Evolutionary conservation across 371 early-diverging fungal genomes (phyloP).

Genomic region (Basidiobolus meristosporus): DNA sequence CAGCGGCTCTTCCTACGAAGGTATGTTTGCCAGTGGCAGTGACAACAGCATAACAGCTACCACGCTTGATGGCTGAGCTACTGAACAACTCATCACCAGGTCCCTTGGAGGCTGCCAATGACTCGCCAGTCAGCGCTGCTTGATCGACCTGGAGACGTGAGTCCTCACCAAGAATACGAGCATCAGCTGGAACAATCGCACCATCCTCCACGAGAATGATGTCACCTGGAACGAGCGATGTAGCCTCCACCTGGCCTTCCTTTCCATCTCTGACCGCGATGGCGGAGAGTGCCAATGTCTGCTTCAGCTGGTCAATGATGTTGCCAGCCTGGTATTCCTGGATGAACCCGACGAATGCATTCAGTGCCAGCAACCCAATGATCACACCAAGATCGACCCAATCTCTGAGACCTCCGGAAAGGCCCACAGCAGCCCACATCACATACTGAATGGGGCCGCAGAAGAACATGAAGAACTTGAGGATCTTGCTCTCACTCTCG

Average conservation of each 20-base stretch:
- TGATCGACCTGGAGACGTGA: constrained; percentile 79
- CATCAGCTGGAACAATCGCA: constrained; percentile 88
- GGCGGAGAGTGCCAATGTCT: constrained; percentile 66
- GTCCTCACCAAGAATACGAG: constrained; percentile 59
- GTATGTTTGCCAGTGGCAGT: constrained; percentile 70
- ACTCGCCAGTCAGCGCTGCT: constrained; percentile 79
- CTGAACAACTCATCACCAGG: constrained; percentile 65
- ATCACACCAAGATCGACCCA: constrained; percentile 74
- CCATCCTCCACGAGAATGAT: constrained; percentile 74
- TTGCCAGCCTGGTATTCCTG: constrained; percentile 81
- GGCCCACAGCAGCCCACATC: constrained; percentile 21
- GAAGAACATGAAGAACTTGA: constrained; percentile 29
- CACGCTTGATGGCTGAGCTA: constrained; percentile 62
- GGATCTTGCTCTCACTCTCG: constrained; percentile 14
- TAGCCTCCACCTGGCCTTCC: constrained; percentile 55
- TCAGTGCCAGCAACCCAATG: constrained; percentile 54
- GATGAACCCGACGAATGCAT: constrained; percentile 73
- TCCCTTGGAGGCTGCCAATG: constrained; percentile 58
- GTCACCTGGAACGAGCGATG: constrained; percentile 68
- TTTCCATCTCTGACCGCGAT: constrained; percentile 57
- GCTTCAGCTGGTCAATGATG: constrained; percentile 76
- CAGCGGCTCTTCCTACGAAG: constrained; percentile 84
- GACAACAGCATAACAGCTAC: constrained; percentile 68
- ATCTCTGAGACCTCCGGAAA: constrained; percentile 34
- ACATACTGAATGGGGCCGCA: constrained; percentile 16